These are phyloP conservation scores for Podospora appendiculata DNA, from an alignment of 495 filamentous ascomycete genomes.

Conservation along the genomic window DNA sequence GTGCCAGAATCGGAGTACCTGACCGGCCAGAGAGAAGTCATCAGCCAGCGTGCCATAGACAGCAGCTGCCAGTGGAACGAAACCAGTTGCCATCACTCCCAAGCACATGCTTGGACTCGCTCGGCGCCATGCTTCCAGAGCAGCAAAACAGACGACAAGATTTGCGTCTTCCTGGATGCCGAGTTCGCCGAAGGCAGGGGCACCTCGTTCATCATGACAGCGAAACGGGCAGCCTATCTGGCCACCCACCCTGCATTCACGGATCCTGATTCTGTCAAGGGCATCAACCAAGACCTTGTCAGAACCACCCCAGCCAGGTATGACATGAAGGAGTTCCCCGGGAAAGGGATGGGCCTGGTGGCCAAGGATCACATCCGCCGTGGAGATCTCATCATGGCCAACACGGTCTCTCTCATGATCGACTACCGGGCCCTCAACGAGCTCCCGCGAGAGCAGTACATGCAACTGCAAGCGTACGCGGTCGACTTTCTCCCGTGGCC, in stretches of 20 bases:
- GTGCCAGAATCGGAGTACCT: too few species aligned
- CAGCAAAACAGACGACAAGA: slow-evolving; percentile 3
- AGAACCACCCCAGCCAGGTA: slow-evolving; percentile 11
- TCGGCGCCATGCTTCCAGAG: slow-evolving; percentile 18
- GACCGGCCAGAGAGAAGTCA: too few species aligned
- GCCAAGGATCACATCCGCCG: slow-evolving; percentile 19
- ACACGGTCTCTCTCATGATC: slow-evolving; percentile 25
- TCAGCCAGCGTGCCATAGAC: too few species aligned
- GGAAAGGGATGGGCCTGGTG: slow-evolving; percentile 26
- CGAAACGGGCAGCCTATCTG: slow-evolving; percentile 14
- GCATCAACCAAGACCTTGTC: slow-evolving; percentile 18
- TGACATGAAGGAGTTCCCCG: slow-evolving; percentile 22
- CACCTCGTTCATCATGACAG: slow-evolving; percentile 24
- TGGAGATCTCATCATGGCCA: slow-evolving; percentile 26
- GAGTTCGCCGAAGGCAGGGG: slow-evolving; percentile 22
- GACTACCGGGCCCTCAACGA: slow-evolving; percentile 27
- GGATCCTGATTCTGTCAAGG: slow-evolving; percentile 9
- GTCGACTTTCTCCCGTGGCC: slow-evolving; percentile 16
- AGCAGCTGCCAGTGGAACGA: slow-evolving; percentile 1
- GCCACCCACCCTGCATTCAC: slow-evolving; percentile 16
- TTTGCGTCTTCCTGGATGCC: slow-evolving; percentile 25
- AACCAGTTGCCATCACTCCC: slow-evolving; percentile 2
- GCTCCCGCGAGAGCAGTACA: slow-evolving; percentile 15
- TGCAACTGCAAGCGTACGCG: slow-evolving; percentile 14
- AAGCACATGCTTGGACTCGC: slow-evolving; percentile 18